Conservation (phyloP, 2,329 filamentous ascomycete genomes). For the Zymoseptoria passerinii region DNA sequence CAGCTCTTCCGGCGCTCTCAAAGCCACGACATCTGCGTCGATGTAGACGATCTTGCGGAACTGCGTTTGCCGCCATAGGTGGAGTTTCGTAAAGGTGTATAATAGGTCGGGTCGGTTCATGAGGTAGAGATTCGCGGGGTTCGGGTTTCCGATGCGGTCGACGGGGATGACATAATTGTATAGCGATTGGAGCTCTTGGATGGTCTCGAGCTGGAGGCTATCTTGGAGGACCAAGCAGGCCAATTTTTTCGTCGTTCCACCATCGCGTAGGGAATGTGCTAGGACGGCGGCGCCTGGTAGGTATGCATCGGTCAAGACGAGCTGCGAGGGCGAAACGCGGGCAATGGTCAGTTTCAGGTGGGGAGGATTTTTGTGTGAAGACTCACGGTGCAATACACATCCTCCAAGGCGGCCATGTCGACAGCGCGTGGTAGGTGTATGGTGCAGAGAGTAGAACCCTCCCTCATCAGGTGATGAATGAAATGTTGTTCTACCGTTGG, state of each 20-base stretch:
- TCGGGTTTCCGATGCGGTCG: conserved; percentile 65
- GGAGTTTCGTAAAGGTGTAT: conserved; percentile 93
- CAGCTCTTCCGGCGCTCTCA: conserved; percentile 86
- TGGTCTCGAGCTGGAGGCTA: conserved; percentile 63
- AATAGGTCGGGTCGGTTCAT: conserved; percentile 89
- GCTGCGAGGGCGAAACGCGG: conserved; percentile 44
- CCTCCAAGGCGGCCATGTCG: conserved; percentile 35
- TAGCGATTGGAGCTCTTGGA: conserved; percentile 71
- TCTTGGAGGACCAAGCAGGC: conserved; percentile 77
- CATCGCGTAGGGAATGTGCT: conserved; percentile 88
- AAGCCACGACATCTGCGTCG: conserved; percentile 86
- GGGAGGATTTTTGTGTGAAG: not conserved
- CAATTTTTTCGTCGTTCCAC: conserved; percentile 75
- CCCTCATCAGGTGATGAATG: not conserved
- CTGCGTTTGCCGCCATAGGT: conserved; percentile 83
- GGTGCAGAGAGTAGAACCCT: not conserved
- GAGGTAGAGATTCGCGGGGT: conserved; percentile 73
- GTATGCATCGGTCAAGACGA: conserved; percentile 86
- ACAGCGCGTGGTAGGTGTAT: not conserved
- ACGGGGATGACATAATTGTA: conserved; percentile 89
- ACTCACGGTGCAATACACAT: conserved; percentile 59
- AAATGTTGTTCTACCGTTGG: not conserved
- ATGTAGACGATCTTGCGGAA: conserved; percentile 91
- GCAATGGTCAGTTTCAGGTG: conserved; percentile 6
- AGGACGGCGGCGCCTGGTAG: conserved; percentile 89